Evolutionary conservation across 2,329 filamentous ascomycete genomes (phyloP).

Genomic region (Dactylella cylindrospora): DNA sequence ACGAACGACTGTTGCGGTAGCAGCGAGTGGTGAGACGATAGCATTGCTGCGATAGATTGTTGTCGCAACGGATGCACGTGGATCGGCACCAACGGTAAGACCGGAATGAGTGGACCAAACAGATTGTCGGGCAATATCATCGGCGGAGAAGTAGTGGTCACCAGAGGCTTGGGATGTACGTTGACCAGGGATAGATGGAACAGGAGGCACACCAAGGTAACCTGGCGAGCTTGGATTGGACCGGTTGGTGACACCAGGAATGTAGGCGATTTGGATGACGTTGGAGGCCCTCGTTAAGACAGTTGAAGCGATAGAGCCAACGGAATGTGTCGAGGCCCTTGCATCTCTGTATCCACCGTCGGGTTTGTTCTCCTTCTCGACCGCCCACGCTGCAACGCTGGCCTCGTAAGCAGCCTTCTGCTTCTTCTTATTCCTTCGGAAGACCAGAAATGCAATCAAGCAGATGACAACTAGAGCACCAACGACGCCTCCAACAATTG

Average conservation of each 20-base stretch:
- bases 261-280: conserved; percentile 99
- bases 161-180: conserved; percentile 45
- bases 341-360: conserved; percentile 53
- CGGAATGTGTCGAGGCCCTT: conserved; percentile 73
- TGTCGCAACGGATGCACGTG: conserved; percentile 76
- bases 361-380: conserved; percentile 59
- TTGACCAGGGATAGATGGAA: conserved; percentile 77
- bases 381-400: conserved; percentile 59
- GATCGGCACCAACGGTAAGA: conserved; percentile 52
- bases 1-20: conserved; percentile 75
- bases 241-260: conserved; percentile 92
- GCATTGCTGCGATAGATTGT: conserved; percentile 93
- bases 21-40: conserved; percentile 73
- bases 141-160: conserved; percentile 48
- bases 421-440: conserved; percentile 78
- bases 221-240: conserved; percentile 80
- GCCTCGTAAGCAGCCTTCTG: conserved; percentile 60
- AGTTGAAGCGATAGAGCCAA: conserved; percentile 89
- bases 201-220: conserved; percentile 75
- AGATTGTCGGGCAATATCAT: conserved; percentile 48
- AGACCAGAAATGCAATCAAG: conserved; percentile 76
- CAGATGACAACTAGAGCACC: conserved; percentile 77
- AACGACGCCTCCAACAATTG: conserved; percentile 87
- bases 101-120: conserved; percentile 47
- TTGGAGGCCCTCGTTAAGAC: conserved; percentile 95